A percentile compares a stretch with the other conserved stretches of the same genome.
Evolutionary conservation across 1,139 yeast genomes (phyloP).

Genomic region (Diutina catenulata): DNA sequence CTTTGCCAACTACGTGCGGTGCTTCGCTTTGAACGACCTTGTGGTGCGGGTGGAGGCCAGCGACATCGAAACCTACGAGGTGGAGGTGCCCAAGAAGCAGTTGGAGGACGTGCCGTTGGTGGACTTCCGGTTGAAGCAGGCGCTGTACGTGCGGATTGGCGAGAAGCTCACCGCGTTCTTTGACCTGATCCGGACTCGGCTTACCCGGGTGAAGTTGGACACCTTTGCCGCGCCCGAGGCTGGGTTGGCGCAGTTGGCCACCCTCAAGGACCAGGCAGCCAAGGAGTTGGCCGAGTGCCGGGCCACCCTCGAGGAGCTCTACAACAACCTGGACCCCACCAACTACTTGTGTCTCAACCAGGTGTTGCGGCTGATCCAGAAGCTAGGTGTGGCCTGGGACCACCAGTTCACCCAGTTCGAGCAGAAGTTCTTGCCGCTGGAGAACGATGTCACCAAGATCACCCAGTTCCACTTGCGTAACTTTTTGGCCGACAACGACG

Average conservation of each 20-base stretch:
- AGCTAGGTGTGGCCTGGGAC: constrained; percentile 83
- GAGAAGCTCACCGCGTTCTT: constrained; percentile 51
- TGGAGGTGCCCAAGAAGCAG: constrained; percentile 66
- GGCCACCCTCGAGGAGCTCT: constrained; percentile 38
- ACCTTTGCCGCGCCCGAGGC: constrained; percentile 61
- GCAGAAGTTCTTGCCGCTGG: constrained; percentile 70
- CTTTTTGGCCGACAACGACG: constrained; percentile 46
- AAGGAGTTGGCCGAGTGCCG: constrained; percentile 39
- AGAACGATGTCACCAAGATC: constrained; percentile 82
- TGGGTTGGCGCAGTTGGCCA: constrained; percentile 48
- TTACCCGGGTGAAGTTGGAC: constrained; percentile 74
- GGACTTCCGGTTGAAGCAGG: constrained; percentile 59
- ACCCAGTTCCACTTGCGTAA: constrained; percentile 82
- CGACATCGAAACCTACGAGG: constrained; percentile 61
- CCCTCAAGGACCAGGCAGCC: constrained; percentile 41
- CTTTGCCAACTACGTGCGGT: constrained; percentile 69
- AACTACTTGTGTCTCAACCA: constrained; percentile 62
- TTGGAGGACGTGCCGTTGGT: constrained; percentile 64
- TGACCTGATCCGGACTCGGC: constrained; percentile 58
- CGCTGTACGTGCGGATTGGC: constrained; percentile 43
- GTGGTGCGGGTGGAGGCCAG: constrained; percentile 75
- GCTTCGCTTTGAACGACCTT: constrained; percentile 72
- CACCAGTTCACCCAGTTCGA: constrained; percentile 76
- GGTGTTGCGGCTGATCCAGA: constrained; percentile 63
- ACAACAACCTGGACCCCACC: constrained; percentile 45